phyloP scores from a whole-genome alignment of 768 basidiomycete genomes.

The Leccinum broughii region DNA sequence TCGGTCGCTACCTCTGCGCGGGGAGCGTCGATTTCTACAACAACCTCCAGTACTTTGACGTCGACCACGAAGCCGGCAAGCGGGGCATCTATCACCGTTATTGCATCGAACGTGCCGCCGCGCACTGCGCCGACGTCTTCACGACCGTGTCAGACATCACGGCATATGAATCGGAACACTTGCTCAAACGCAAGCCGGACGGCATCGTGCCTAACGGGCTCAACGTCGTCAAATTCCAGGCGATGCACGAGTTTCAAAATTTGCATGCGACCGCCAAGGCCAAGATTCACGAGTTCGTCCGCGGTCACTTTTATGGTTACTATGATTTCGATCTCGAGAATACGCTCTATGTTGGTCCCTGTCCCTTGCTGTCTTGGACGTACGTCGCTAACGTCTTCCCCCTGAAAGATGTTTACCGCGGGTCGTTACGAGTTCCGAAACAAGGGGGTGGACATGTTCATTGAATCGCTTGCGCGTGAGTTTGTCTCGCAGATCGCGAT shows the following conservation, averaged over 20 bases:
- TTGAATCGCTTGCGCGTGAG: conserved; percentile 90
- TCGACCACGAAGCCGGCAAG: conserved; percentile 99
- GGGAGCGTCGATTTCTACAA: conserved; percentile 99
- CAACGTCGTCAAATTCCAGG: conserved; percentile 98
- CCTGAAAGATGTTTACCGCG: conserved; percentile 90
- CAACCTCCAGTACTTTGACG: conserved; percentile 98
- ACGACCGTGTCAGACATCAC: conserved; percentile 99
- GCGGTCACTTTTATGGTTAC: conserved; percentile 98
- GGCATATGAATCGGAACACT: conserved; percentile 94
- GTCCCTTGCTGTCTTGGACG: neutral
- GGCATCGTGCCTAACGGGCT: conserved; percentile 97
- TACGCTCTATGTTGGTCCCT: conserved; percentile 69
- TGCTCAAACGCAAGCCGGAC: conserved; percentile 96
- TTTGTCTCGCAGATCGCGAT: conserved; percentile 6
- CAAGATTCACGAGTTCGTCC: conserved; percentile 98
- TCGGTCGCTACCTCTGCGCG: conserved; percentile 97
- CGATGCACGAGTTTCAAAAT: conserved; percentile 99
- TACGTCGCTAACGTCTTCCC: conserved; percentile 6
- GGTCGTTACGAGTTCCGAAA: conserved; percentile 99
- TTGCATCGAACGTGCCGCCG: conserved; percentile 93
- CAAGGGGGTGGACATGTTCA: conserved; percentile 99
- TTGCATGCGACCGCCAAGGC: conserved; percentile 88
- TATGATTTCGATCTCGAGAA: conserved; percentile 96
- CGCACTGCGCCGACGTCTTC: conserved; percentile 97
- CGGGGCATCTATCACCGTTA: conserved; percentile 98